Evolutionary conservation across 108 stramenopile species (phyloP).

Genomic region (Cyclotella sp.): DNA sequence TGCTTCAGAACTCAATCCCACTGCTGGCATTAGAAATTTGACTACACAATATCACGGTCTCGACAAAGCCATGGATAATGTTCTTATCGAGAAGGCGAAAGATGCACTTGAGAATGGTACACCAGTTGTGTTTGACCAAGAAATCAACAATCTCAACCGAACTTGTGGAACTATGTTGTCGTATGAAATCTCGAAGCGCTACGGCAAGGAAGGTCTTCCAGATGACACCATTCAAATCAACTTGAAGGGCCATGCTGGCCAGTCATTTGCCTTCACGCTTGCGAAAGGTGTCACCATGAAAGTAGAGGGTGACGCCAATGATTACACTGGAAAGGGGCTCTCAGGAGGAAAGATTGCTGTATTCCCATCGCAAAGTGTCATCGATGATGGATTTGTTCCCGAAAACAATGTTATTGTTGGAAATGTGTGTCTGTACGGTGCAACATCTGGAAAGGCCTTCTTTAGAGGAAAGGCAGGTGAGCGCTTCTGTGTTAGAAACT

Average conservation of each 20-base stretch:
- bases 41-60: constrained; percentile 90
- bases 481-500: constrained; percentile 98
- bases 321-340: constrained; percentile 96
- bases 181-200: constrained; percentile 88
- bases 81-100: constrained; percentile 83
- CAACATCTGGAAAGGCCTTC: constrained; percentile 95
- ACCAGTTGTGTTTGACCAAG: constrained; percentile 82
- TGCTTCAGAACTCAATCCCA: constrained; percentile 91
- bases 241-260: constrained; percentile 92
- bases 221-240: constrained; percentile 95
- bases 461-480: constrained; percentile 97
- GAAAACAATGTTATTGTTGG: constrained; percentile 96
- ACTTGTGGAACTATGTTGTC: constrained; percentile 96
- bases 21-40: constrained; percentile 79
- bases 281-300: constrained; percentile 95
- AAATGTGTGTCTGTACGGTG: constrained; percentile 96
- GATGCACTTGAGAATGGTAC: constrained; percentile 84
- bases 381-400: constrained; percentile 81
- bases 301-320: constrained; percentile 97
- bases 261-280: constrained; percentile 94
- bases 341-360: constrained; percentile 95
- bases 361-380: constrained; percentile 69
- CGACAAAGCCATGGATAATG: constrained; percentile 84
- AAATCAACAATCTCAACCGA: constrained; percentile 92
- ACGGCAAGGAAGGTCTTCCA: constrained; percentile 93